Evolutionary conservation across 1,139 yeast species (phyloP).

Genomic region (Blastobotrys elegans): DNA sequence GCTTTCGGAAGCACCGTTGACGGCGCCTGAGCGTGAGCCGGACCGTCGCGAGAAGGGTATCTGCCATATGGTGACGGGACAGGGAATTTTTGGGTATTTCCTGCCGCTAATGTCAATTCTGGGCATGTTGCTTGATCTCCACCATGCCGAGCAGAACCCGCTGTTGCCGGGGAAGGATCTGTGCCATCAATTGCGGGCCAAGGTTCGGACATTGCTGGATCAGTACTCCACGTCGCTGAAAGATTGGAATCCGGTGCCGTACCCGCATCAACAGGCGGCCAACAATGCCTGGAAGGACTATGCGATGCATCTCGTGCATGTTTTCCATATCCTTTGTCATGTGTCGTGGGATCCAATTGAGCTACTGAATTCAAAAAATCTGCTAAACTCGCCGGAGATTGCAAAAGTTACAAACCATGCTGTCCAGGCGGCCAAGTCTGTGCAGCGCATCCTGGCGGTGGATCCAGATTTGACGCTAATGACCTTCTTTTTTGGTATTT

Average conservation of each 20-base stretch:
- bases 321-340: slow-evolving; percentile 23
- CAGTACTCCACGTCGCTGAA: slow-evolving; percentile 24
- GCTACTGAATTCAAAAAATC: slow-evolving; percentile 24
- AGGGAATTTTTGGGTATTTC: slow-evolving; percentile 28
- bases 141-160: slow-evolving; percentile 24
- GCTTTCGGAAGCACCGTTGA: slow-evolving; percentile 26
- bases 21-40: slow-evolving; percentile 27
- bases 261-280: slow-evolving; percentile 21
- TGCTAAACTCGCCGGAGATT: slow-evolving; percentile 26
- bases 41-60: slow-evolving; percentile 20
- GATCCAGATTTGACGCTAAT: slow-evolving; percentile 32
- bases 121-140: slow-evolving; percentile 26
- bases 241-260: slow-evolving; percentile 15
- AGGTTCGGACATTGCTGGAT: slow-evolving; percentile 19
- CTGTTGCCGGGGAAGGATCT: slow-evolving; percentile 19
- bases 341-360: slow-evolving; percentile 30
- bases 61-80: slow-evolving; percentile 22
- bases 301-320: slow-evolving; percentile 26
- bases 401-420: slow-evolving; percentile 27
- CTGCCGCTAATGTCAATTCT: slow-evolving; percentile 28
- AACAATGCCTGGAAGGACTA: slow-evolving; percentile 28
- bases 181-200: slow-evolving; percentile 19
- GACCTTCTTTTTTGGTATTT: slow-evolving; percentile 34
- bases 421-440: slow-evolving; percentile 28
- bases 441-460: slow-evolving; percentile 25